These are phyloP conservation scores for Sporobolomyces pararoseus DNA, from an alignment of 768 basidiomycete species.

Conservation along the genomic window DNA sequence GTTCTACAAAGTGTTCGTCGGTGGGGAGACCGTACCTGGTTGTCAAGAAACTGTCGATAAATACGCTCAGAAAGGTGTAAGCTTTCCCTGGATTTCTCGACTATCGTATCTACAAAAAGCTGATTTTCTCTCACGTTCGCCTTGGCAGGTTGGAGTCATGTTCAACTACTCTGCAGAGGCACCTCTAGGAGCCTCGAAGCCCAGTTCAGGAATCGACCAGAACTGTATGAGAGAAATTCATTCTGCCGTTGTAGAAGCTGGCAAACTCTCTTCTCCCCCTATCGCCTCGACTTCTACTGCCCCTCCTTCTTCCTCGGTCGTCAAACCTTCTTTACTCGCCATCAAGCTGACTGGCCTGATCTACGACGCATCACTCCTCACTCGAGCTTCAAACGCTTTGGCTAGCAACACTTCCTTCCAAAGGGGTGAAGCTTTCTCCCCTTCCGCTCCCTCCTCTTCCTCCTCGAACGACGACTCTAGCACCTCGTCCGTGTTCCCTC, in stretches of 20 bases:
- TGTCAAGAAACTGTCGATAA: conserved; percentile 17
- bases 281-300: not conserved
- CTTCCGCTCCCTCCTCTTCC: not conserved
- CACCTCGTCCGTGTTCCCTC: conserved; percentile 21
- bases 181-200: conserved; percentile 12
- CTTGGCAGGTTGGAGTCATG: conserved; percentile 36
- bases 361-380: conserved; percentile 33
- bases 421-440: conserved; percentile 17
- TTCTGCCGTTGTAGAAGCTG: conserved; percentile 29
- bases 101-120: not conserved
- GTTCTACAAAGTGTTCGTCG: conserved; percentile 43
- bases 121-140: not conserved
- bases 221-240: conserved; percentile 29
- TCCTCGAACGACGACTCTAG: no score
- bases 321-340: conserved; percentile 42
- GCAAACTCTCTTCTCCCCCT: conserved; percentile 17
- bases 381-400: conserved; percentile 35
- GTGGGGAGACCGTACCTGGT: conserved; percentile 37
- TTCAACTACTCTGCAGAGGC: conserved; percentile 45
- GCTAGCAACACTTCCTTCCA: conserved; percentile 2
- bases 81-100: not conserved
- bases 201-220: conserved; percentile 26
- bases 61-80: conserved; percentile 25
- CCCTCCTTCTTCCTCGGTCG: not conserved
- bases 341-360: conserved; percentile 44